Evolutionary conservation across 2,329 filamentous ascomycete genomes (phyloP).

Genomic region (Purpureocillium lavendulum): DNA sequence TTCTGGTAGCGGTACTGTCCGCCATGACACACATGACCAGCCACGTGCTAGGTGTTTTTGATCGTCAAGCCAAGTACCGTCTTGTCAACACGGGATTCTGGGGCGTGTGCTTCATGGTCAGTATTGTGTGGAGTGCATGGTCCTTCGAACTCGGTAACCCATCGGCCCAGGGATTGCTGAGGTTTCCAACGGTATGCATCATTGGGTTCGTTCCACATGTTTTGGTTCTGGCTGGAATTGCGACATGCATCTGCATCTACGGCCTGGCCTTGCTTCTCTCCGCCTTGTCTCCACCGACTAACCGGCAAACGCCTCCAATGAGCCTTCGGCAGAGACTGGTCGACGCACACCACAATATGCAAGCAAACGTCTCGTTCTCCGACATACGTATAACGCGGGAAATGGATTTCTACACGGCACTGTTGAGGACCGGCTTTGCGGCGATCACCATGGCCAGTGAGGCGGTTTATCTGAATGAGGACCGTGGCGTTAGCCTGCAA

Average conservation of each 20-base stretch:
- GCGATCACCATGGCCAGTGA: constrained; percentile 90
- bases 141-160: constrained; percentile 54
- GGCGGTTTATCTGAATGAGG: constrained; percentile 92
- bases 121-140: constrained; percentile 69
- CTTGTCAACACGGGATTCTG: constrained; percentile 82
- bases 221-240: constrained; percentile 73
- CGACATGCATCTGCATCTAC: constrained; percentile 71
- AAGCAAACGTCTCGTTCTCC: constrained; percentile 80
- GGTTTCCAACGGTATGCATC: constrained; percentile 90
- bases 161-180: constrained; percentile 57
- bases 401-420: constrained; percentile 92
- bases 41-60: constrained; percentile 72
- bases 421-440: constrained; percentile 79
- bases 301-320: constrained; percentile 18
- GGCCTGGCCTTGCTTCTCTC: constrained; percentile 67
- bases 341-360: constrained; percentile 78
- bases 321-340: constrained; percentile 52
- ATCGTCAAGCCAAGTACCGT: constrained; percentile 70
- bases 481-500: constrained; percentile 63
- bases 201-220: constrained; percentile 92
- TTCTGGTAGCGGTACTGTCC: constrained; percentile 81
- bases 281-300: constrained; percentile 32
- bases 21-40: constrained; percentile 82
- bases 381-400: constrained; percentile 73
- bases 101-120: constrained; percentile 82